phyloP scores from a whole-genome alignment of 2,329 filamentous ascomycete species.

The Neocatenulostroma microsporum region DNA sequence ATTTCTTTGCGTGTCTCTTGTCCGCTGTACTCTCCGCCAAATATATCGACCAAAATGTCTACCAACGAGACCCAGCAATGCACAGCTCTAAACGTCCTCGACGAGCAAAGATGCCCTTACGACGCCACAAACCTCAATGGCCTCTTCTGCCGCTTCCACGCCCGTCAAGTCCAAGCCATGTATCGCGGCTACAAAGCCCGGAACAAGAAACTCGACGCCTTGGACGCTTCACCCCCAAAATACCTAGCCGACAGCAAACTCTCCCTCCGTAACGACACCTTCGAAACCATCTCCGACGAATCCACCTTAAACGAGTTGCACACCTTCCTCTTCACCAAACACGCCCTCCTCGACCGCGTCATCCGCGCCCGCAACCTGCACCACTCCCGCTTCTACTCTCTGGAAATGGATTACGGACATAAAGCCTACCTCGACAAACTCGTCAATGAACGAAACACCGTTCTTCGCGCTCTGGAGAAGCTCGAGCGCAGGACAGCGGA shows the following conservation, averaged over 20 bases:
- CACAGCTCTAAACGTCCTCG: no score
- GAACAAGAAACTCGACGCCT: slow-evolving; percentile 37
- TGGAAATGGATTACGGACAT: slow-evolving; percentile 39
- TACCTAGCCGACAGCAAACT: slow-evolving; percentile 31
- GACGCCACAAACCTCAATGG: slow-evolving; percentile 35
- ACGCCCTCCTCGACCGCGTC: no score
- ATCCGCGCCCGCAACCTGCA: slow-evolving; percentile 38
- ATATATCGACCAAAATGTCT: no score
- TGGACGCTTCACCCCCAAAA: slow-evolving; percentile 29
- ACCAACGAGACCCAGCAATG: no score
- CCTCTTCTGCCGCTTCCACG: slow-evolving; percentile 37
- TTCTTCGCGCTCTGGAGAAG: no score
- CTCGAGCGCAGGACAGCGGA: no score
- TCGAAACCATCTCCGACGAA: slow-evolving; percentile 34
- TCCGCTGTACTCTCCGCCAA: no score
- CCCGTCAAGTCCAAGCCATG: slow-evolving; percentile 38
- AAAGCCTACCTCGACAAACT: slow-evolving; percentile 35
- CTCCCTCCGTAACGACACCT: slow-evolving; percentile 35
- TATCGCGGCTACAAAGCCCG: slow-evolving; percentile 45
- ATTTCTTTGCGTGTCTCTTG: no score
- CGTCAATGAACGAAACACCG: no score
- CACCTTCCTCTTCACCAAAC: slow-evolving; percentile 35
- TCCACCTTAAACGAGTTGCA: slow-evolving; percentile 33
- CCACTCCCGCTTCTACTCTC: slow-evolving; percentile 37
- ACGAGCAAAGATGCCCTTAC: no score